Percentiles rank a stretch among this genome's conserved stretches.
phyloP scores from a whole-genome alignment of 306 rosid species.

The Begonia masoniana region DNA sequence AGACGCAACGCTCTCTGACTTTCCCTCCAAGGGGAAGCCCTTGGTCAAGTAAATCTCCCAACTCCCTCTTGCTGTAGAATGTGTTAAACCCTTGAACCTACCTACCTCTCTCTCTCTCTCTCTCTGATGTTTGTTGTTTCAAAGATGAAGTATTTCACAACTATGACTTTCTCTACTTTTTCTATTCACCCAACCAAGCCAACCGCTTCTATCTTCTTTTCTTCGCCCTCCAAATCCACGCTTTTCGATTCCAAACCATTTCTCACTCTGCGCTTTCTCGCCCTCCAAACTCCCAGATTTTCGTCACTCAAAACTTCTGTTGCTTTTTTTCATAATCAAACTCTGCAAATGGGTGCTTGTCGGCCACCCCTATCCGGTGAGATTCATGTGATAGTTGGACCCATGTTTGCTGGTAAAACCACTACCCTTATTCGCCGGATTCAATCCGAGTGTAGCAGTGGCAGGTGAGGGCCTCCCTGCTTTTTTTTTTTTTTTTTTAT shows the following conservation, averaged over 20 bases:
- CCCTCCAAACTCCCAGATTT: conserved; percentile 19
- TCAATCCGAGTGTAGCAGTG: conserved; percentile 48
- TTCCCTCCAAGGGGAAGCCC: no score
- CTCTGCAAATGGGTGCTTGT: conserved; percentile 21
- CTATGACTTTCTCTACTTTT: conserved; percentile 34
- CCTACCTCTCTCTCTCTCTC: background rate
- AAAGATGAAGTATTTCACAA: conserved; percentile 45
- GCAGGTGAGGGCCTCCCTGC: conserved; percentile 36
- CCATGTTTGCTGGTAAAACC: conserved; percentile 92
- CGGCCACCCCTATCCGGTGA: conserved; percentile 39
- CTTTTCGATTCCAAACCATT: conserved; percentile 7
- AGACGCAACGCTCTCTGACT: no score
- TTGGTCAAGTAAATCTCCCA: no score
- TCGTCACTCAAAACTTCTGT: conserved; percentile 11
- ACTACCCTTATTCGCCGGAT: conserved; percentile 69
- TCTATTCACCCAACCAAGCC: conserved; percentile 25
- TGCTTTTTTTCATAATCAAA: conserved; percentile 22
- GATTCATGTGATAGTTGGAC: conserved; percentile 80
- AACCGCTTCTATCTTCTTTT: conserved; percentile 20
- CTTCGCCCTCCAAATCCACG: conserved; percentile 18
- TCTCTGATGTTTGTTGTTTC: conserved; percentile 17
- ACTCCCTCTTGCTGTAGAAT: no score
- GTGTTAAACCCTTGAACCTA: no score
- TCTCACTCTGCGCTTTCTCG: conserved; percentile 17
- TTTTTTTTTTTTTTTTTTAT: background rate